Evolutionary conservation across 441 rosid species (phyloP).

Genomic region (Syzygium syzygioides): DNA sequence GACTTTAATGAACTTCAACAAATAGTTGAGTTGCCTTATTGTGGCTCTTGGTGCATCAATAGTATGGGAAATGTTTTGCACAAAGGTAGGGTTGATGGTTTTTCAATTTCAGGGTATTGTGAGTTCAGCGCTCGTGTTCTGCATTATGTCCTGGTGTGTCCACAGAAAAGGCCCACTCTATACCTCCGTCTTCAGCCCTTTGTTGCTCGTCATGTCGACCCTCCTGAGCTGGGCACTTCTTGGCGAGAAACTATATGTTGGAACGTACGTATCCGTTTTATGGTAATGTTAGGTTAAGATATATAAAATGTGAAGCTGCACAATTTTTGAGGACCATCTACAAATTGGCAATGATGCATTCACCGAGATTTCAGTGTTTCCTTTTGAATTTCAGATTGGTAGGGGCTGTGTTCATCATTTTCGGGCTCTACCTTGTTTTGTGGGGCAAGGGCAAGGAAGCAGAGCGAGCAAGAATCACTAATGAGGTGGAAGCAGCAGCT

Average conservation of each 20-base stretch:
- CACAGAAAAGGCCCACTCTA: conserved; percentile 82
- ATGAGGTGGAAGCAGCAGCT: conserved; percentile 8
- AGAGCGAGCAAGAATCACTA: neutral
- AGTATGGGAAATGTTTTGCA: neutral
- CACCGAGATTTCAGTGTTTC: neutral
- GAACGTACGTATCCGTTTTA: conserved; percentile 48
- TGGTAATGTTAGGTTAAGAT: neutral
- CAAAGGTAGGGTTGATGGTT: neutral
- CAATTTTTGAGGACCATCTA: neutral
- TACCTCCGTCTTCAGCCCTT: conserved; percentile 83
- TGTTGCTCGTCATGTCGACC: conserved; percentile 66
- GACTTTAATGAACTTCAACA: neutral
- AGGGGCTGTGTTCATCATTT: conserved; percentile 60
- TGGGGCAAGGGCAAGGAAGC: conserved; percentile 83
- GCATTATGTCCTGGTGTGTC: conserved; percentile 67
- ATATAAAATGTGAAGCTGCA: neutral
- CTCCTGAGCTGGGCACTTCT: conserved; percentile 80
- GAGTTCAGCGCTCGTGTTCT: conserved; percentile 63
- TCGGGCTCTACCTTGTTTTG: conserved; percentile 66
- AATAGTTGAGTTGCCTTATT: neutral
- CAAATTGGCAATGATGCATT: neutral
- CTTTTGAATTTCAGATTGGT: conserved; percentile 27
- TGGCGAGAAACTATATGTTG: conserved; percentile 67
- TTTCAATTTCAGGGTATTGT: conserved; percentile 51
- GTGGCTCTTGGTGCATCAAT: neutral